Base-by-base conservation (phyloP, 2,329 filamentous ascomycete species). In the Xylariaceae sp. region DNA sequence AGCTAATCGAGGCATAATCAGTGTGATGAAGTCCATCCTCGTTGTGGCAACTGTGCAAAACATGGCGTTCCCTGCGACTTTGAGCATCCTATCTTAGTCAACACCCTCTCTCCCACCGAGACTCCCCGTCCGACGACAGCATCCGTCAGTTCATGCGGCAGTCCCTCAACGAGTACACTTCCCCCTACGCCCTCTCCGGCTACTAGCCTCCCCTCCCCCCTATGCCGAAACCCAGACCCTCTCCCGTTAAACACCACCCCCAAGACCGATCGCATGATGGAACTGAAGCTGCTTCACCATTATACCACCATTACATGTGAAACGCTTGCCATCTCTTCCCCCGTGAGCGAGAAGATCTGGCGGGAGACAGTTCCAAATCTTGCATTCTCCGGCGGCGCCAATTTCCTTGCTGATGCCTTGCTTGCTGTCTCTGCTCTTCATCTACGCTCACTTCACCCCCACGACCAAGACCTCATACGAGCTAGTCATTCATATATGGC, bases 51-150 rank as follows among this genome's bases (percentile, higher is more conserved):
- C 71, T 89, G 86, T 73, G 73, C 79, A 53, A 89, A 88, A 66
- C 86, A 89, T 72, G 86, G 85, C 64, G 86, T 88, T 40, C 70
- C 76, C 32, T 89, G 86, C 73, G 86, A 89, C 69, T 89, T 88
- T 66, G 83, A 86, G 63, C 77, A 78, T 59, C 78, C 80, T 7
- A 71, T 77, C 37, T 70, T 79, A 54, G 70, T 77, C 55, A 75
- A 79, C 50, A 75, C 80, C 44, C 73, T 82, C 44, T 66, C 73
- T 21, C 63, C 75, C 2, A 68, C 74, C 44, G 70, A 76, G 16
- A 72, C 72, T n/a, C 69, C 74, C 19, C 66, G 54, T 55, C 66
- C 64, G 18, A 3, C 14, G 9, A 56, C 61, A 20, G 67, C 64
- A 12, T 67, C 71, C 19, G 57, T 66, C 16, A 71, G 56, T 63